Evolutionary conservation across 2,329 filamentous ascomycete genomes (phyloP), one percentile per base, ranked within the genome.

Genomic region (Beauveria asiatica): DNA sequence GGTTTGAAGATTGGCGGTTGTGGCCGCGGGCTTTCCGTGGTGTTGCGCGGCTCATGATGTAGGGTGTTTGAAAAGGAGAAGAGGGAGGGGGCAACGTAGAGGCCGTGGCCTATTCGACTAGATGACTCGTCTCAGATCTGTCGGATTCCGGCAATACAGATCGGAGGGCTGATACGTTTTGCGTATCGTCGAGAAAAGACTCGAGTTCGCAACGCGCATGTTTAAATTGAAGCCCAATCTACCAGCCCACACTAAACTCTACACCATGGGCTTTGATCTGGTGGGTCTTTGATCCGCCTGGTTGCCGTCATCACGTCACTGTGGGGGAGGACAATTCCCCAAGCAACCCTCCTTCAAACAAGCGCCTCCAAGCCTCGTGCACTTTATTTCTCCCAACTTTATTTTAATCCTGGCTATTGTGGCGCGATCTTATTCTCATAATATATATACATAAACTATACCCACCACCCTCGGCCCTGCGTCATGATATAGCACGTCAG

Each of bases 41-140:
- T 30, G 76, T 76, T 65, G 70, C 65, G 48, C 73, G 73, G 64
- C 74, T 80, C 79, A 81, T 81, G 49, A 58, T 65, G 62, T 37
- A 17, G 19, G 11, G 16, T 61, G 50, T 50, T 42, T 46, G 11
- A 30, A 37, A 17, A 16, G 19, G 11, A 11, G 17, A 17, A 23
- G 52, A 30, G 23, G 39, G 52, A 54, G 23, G 8, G 25, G 23
- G 17, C 8, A 27, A 13, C 19, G 53, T 46, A 10, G n/a, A 55
- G 53, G 37, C 19, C 21, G 37, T 25, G 23, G 48, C 48, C 27
- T 50, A 21, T 3, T 16, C 5, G 9, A 25, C 19, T 23, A 16
- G 21, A 46, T 9, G 44, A 6, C 5, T 13, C 13, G 21, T 23
- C 21, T 23, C 6, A 2, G 25, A 13, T 46, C 2, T 46, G 44